A percentile compares a stretch with the other conserved stretches of the same genome.
Conservation (phyloP, 148 eudicot species). For the Persicaria tinctoria region DNA sequence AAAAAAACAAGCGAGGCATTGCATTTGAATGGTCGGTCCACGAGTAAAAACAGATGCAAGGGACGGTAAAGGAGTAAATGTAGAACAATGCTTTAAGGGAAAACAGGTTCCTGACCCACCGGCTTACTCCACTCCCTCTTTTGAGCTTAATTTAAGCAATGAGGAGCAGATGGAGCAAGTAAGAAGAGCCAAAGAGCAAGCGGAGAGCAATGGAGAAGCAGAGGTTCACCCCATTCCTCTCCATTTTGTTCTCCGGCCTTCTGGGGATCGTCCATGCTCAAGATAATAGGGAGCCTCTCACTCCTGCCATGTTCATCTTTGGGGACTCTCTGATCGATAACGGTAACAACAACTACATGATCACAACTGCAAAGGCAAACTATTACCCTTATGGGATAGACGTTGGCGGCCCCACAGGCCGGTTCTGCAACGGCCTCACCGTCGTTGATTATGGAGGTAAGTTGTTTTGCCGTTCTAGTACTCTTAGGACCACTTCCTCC, state of each 20-base stretch:
- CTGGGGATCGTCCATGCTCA: constrained; percentile 16
- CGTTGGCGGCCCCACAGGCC: constrained; percentile 30
- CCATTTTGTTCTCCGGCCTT: constrained; percentile 18
- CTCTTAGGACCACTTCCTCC: not conserved
- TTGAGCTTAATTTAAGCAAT: not conserved
- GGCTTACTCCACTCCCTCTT: constrained; percentile 1
- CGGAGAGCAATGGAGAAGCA: constrained; percentile 20
- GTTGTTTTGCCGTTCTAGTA: not conserved
- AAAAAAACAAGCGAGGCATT: not conserved
- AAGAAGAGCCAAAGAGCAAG: constrained; percentile 7
- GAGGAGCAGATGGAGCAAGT: constrained; percentile 2
- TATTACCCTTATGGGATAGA: constrained; percentile 41
- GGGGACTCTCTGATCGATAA: constrained; percentile 43
- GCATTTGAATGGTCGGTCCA: not conserved
- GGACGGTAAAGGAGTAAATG: not conserved
- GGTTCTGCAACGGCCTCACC: constrained; percentile 42
- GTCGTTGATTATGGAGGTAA: constrained; percentile 46
- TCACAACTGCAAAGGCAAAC: constrained; percentile 33
- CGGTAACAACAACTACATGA: constrained; percentile 37
- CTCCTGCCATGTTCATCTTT: constrained; percentile 41
- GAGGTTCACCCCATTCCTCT: constrained; percentile 12
- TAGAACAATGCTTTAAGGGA: not conserved
- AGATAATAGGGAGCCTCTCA: constrained; percentile 20
- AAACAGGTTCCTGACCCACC: constrained; percentile 1
- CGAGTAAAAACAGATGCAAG: not conserved